Percentiles rank a stretch among this genome's conserved stretches.
Evolutionary conservation across 192 early-diverging fungal genomes (phyloP).

Genomic region (Funneliformis geosporum): DNA sequence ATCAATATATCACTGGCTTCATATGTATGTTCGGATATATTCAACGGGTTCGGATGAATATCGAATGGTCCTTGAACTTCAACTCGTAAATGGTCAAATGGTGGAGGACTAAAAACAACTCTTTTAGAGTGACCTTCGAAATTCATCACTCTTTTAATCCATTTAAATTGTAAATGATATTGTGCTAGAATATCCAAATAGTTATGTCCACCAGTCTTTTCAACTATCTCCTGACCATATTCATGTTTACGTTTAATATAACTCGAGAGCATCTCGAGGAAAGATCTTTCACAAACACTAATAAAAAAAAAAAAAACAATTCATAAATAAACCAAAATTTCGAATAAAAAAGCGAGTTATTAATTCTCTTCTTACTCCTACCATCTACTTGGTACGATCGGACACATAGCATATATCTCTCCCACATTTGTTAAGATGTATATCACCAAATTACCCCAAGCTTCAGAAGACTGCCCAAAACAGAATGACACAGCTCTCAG

Average conservation of each 20-base stretch:
- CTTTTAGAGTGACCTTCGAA: conserved; percentile 32
- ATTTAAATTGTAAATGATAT: conserved; percentile 43
- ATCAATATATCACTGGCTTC: conserved; percentile 51
- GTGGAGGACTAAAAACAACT: conserved; percentile 28
- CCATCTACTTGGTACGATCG: conserved; percentile 70
- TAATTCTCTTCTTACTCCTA: conserved; percentile 32
- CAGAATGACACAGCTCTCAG: conserved; percentile 48
- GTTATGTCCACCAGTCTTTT: not conserved
- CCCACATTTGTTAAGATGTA: conserved; percentile 72
- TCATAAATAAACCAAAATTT: not conserved
- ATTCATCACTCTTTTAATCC: conserved; percentile 48
- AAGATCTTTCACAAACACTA: conserved; percentile 11
- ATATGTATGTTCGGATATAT: conserved; percentile 13
- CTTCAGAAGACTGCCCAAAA: conserved; percentile 48
- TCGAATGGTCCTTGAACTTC: conserved; percentile 57
- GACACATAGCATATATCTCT: conserved; percentile 75
- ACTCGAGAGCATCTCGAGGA: conserved; percentile 4
- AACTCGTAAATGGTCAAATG: conserved; percentile 14
- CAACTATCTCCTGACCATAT: not conserved
- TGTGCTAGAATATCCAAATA: not conserved
- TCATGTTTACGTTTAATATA: conserved; percentile 25
- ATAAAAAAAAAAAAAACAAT: not conserved
- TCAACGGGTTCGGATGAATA: conserved; percentile 45
- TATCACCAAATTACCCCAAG: conserved; percentile 71
- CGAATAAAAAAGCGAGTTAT: not conserved